A percentile compares a stretch with the other conserved stretches of the same genome.
phyloP scores from a whole-genome alignment of 345 rosid species.

The Bruguiera sexangula region DNA sequence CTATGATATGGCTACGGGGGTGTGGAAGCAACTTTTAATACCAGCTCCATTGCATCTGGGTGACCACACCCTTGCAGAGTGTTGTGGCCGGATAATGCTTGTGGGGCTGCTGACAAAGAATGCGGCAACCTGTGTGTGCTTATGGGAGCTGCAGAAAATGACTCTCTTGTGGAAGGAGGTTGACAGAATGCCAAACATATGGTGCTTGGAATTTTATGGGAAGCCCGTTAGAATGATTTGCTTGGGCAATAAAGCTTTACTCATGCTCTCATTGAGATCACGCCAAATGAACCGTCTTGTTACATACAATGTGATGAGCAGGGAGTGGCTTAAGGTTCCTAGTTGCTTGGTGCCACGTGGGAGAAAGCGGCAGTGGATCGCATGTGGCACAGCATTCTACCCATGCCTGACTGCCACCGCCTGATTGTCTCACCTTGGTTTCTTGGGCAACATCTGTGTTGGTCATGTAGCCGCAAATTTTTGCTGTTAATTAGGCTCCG shows the following conservation, averaged over 20 bases:
- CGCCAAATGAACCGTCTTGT: constrained; percentile 90
- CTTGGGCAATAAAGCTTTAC: constrained; percentile 94
- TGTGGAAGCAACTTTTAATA: constrained; percentile 72
- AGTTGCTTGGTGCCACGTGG: constrained; percentile 70
- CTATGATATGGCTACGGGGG: constrained; percentile 62
- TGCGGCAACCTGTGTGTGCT: constrained; percentile 96
- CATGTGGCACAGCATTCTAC: constrained; percentile 83
- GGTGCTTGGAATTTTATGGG: constrained; percentile 99
- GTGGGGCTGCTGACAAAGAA: constrained; percentile 90
- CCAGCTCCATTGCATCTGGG: constrained; percentile 75
- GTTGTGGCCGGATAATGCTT: constrained; percentile 74
- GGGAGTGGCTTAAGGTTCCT: constrained; percentile 91
- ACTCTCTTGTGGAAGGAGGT: constrained; percentile 99
- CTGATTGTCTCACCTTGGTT: constrained; percentile 28
- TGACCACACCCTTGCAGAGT: constrained; percentile 87
- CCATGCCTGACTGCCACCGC: constrained; percentile 72
- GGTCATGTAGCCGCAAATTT: background rate
- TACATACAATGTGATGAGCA: constrained; percentile 61
- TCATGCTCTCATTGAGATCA: constrained; percentile 87
- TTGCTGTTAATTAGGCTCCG: constrained; percentile 4
- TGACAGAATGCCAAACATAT: constrained; percentile 99
- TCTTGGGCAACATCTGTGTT: no score
- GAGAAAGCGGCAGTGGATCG: constrained; percentile 83
- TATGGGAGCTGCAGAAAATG: constrained; percentile 99
- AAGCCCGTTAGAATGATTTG: constrained; percentile 98